A percentile compares a stretch with the other conserved stretches of the same genome.
phyloP scores from a whole-genome alignment of 2,329 filamentous ascomycete species.

The Fusarium incarnatum region DNA sequence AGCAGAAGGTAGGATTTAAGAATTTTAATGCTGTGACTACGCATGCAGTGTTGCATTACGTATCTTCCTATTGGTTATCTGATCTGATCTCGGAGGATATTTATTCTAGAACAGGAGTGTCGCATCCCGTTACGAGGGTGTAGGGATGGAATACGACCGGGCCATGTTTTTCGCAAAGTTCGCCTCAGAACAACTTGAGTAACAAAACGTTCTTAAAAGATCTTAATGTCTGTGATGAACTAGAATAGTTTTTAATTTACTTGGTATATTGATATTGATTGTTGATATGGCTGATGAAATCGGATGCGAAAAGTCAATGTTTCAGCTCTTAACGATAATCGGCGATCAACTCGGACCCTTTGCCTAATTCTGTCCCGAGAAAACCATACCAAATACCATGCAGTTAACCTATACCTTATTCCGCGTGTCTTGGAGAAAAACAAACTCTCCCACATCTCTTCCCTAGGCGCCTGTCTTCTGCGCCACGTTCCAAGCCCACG shows the following conservation, averaged over 20 bases:
- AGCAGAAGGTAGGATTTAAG: not conserved
- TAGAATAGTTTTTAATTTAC: rapidly evolving
- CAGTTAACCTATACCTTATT: not conserved
- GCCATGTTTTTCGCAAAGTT: not conserved
- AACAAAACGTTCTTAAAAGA: not conserved
- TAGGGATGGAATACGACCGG: not conserved
- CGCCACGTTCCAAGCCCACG: not conserved
- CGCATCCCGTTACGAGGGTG: not conserved
- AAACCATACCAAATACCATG: too few species aligned
- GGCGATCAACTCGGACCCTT: not conserved
- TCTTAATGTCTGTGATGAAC: rapidly evolving
- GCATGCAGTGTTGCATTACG: not conserved
- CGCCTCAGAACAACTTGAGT: not conserved
- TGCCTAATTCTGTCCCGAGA: not conserved
- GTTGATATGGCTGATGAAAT: too few species aligned
- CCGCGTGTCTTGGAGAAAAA: not conserved
- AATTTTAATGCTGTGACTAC: not conserved
- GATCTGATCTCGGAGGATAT: not conserved
- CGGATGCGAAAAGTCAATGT: not conserved
- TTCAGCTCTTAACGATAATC: not conserved
- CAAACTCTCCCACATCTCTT: not conserved
- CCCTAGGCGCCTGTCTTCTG: too few species aligned
- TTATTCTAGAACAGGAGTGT: not conserved
- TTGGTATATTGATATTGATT: too few species aligned
- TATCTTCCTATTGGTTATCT: not conserved